Percentiles rank a stretch among this genome's conserved stretches.
phyloP scores from a whole-genome alignment of 441 rosid species.

The Arabidopsis lyrata region DNA sequence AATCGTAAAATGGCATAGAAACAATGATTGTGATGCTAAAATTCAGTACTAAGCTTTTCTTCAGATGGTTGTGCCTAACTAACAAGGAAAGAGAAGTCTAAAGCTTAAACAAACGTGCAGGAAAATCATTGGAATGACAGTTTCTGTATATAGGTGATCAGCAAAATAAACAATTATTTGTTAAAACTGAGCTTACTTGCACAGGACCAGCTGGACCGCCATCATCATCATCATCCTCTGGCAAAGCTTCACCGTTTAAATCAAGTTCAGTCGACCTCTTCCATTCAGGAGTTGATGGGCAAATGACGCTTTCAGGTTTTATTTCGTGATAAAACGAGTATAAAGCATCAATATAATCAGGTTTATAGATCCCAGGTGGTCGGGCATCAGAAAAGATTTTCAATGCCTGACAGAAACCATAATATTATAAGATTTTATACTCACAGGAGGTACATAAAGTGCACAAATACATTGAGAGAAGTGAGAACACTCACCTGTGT shows the following conservation, averaged over 20 bases:
- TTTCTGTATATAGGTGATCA: slow-evolving; percentile 10
- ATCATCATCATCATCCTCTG: slow-evolving; percentile 92
- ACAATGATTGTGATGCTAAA: slow-evolving; percentile 17
- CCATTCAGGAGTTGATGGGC: slow-evolving; percentile 98
- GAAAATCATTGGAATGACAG: slow-evolving; percentile 7
- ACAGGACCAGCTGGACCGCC: slow-evolving; percentile 70
- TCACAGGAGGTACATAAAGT: slow-evolving; percentile 13
- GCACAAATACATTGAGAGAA: slow-evolving; percentile 25
- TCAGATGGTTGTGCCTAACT: slow-evolving; percentile 6
- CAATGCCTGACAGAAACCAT: slow-evolving; percentile 69
- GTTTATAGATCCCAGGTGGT: slow-evolving; percentile 98
- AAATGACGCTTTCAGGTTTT: slow-evolving; percentile 74
- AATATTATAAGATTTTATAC: slow-evolving; percentile 30
- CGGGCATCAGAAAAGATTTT: slow-evolving; percentile 86
- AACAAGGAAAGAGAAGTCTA: slow-evolving; percentile 3
- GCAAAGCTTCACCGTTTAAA: slow-evolving; percentile 98
- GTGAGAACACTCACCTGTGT: slow-evolving; percentile 64
- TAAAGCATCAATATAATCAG: slow-evolving; percentile 85
- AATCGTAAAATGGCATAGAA: slow-evolving; percentile 8
- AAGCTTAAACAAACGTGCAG: not conserved
- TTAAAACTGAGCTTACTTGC: slow-evolving; percentile 57
- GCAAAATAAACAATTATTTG: slow-evolving; percentile 1
- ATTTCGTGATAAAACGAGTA: slow-evolving; percentile 92
- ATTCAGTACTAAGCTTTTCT: slow-evolving; percentile 12
- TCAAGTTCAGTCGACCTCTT: slow-evolving; percentile 93